Evolutionary conservation across 1,284 basidiomycete genomes (phyloP).

Genomic region (Sparassis latifolia): DNA sequence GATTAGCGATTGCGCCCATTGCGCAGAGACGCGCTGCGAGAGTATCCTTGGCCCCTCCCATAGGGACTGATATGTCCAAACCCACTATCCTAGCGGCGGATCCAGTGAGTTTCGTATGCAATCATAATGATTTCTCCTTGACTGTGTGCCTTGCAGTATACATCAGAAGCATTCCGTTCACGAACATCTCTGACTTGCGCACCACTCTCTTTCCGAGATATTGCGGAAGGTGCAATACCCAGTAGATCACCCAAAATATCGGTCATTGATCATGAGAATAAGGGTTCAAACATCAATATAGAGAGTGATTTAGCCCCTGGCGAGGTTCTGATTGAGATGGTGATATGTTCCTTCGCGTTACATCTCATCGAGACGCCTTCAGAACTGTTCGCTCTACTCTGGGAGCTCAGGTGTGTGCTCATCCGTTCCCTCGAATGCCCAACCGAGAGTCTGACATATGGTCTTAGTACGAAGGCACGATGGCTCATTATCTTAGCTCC

Average conservation of each 20-base stretch:
- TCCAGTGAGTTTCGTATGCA: conserved; percentile 27
- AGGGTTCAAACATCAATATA: no score
- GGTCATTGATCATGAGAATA: not conserved
- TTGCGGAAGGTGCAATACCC: conserved; percentile 43
- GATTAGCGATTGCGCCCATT: not conserved
- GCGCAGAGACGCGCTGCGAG: not conserved
- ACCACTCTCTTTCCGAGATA: conserved; percentile 45
- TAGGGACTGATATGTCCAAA: conserved; percentile 14
- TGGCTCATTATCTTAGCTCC: conserved; percentile 69
- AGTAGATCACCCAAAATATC: conserved; percentile 9
- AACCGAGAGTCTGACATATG: no score
- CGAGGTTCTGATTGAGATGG: conserved; percentile 41
- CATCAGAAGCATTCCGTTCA: conserved; percentile 39
- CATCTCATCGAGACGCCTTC: conserved; percentile 60
- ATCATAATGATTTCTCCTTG: not conserved
- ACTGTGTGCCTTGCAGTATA: conserved; percentile 32
- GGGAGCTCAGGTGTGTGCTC: conserved; percentile 37
- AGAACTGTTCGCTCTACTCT: conserved; percentile 57
- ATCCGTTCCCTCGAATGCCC: not conserved
- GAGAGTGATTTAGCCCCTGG: no score
- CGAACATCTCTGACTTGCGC: conserved; percentile 44
- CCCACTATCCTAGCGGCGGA: conserved; percentile 28
- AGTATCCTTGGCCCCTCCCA: conserved; percentile 7
- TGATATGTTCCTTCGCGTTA: conserved; percentile 67
- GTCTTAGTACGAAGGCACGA: conserved; percentile 40